Base-by-base conservation (phyloP, 805 yeast genomes). In the Ogataea ramenticola region DNA sequence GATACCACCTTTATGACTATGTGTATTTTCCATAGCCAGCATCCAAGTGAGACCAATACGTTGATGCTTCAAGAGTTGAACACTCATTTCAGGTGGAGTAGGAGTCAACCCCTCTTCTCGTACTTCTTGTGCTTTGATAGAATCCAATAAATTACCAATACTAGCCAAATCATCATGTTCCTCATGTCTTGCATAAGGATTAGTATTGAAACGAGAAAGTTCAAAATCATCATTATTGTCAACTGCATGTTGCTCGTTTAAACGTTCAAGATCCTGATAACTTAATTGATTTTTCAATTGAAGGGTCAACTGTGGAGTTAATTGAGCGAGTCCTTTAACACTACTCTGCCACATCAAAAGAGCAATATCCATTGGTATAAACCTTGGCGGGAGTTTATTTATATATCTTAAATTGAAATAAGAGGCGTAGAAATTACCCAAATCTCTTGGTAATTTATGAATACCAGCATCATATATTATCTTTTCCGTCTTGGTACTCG, bases 41-140 rank as follows among this genome's bases (percentile, higher is more conserved):
- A 91, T 63, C 97, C 98, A 91, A 8, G 80, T 74, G 20, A 91
- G 68, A 2, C 97, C 98, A 46, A 81, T 70, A 42, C 87, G 71
- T 62, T 91, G 99, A 66, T 91, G 98, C 42, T 60, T 60, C 43
- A 65, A 44, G 24, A 65, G 52, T 12, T 64, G 61, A 10, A 75
- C 63, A 3, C 68, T 52, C 53, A 91, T 60, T 22, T 77, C 85
- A 0, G 71, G 71, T 0, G 99, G 99, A 0, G 96, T 86, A 30
- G 71, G 65, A 3, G 70, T 73, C 44, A 77, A 53, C 7, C 74
- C 79, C 41, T 74, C 74, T 27, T 68, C 72, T 26, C 55, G 62
- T 2, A 62, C 69, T 40, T 74, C 79, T 44, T 72, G 80, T 0
- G 77, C 74, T 47, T 66, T 63, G 30, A 82, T 77, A 43, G 74